Evolutionary conservation across 2,329 filamentous ascomycete species (phyloP).

Genomic region (Ophiostoma ips): DNA sequence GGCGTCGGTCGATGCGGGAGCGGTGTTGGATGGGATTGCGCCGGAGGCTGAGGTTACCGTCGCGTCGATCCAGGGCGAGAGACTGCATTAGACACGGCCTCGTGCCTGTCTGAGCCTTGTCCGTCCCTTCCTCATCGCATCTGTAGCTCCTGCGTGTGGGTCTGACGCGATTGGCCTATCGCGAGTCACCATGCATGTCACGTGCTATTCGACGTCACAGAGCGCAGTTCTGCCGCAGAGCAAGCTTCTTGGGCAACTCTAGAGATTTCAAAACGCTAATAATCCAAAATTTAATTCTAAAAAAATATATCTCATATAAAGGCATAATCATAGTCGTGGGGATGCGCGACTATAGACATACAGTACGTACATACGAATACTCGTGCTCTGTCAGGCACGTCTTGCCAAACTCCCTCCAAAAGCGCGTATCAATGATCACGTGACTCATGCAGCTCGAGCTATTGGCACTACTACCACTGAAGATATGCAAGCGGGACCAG

Average conservation of each 20-base stretch:
- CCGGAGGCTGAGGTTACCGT: neutral
- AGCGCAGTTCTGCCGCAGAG: neutral
- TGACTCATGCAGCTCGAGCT: neutral
- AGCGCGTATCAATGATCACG: neutral
- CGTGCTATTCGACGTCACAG: neutral
- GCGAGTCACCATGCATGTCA: neutral
- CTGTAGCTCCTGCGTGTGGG: conserved; percentile 1
- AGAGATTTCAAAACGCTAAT: too few species aligned
- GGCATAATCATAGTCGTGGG: too few species aligned
- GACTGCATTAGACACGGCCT: neutral
- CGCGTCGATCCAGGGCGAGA: neutral
- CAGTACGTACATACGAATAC: too few species aligned
- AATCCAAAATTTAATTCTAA: too few species aligned
- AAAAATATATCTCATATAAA: too few species aligned
- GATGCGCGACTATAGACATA: too few species aligned
- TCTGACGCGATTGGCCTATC: conserved; percentile 1
- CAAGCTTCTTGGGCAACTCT: too few species aligned
- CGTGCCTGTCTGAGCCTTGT: neutral
- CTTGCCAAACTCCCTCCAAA: too few species aligned
- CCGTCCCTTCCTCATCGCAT: neutral
- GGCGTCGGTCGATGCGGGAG: too few species aligned
- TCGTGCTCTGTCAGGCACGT: too few species aligned
- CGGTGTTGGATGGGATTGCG: too few species aligned
- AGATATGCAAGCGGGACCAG: conserved; percentile 9
- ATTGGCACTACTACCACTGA: neutral